A percentile compares a stretch with the other conserved stretches of the same genome.
Conservation (phyloP, 192 early-diverging fungal species). For the Coemansia sp. region DNA sequence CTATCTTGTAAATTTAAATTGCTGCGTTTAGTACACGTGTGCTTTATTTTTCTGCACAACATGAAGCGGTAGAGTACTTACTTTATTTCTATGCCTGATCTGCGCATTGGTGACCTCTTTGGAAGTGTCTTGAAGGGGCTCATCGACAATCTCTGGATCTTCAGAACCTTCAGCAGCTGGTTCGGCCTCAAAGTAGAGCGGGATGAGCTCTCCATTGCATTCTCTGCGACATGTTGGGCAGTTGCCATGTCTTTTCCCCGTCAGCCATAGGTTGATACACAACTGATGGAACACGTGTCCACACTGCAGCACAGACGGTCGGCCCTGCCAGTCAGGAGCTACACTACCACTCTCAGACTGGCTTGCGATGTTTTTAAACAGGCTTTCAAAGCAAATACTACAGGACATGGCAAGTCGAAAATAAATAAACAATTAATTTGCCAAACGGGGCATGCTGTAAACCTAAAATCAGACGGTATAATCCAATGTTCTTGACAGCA, state of each 20-base stretch:
- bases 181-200: slow-evolving; percentile 34
- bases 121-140: no score
- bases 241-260: slow-evolving; percentile 16
- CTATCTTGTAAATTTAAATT: not conserved
- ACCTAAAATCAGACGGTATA: not conserved
- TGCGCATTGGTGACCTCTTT: slow-evolving; percentile 4
- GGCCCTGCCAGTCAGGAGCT: slow-evolving; percentile 15
- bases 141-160: not conserved
- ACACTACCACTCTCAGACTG: not conserved
- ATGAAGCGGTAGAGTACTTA: not conserved
- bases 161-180: not conserved
- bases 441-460: not conserved
- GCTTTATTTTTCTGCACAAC: no score
- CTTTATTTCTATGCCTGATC: slow-evolving; percentile 10
- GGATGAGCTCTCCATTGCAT: slow-evolving; percentile 25
- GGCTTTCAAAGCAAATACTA: slow-evolving; percentile 42
- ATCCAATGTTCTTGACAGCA: not conserved
- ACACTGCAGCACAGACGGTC: slow-evolving; percentile 32
- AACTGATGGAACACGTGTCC: slow-evolving; percentile 49
- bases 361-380: slow-evolving; percentile 15
- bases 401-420: slow-evolving; percentile 34
- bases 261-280: slow-evolving; percentile 45
- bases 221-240: slow-evolving; percentile 42
- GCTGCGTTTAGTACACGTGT: no score
- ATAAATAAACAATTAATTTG: not conserved